Conservation (phyloP, 2,329 filamentous ascomycete species). For the Aspergillus sp. region DNA sequence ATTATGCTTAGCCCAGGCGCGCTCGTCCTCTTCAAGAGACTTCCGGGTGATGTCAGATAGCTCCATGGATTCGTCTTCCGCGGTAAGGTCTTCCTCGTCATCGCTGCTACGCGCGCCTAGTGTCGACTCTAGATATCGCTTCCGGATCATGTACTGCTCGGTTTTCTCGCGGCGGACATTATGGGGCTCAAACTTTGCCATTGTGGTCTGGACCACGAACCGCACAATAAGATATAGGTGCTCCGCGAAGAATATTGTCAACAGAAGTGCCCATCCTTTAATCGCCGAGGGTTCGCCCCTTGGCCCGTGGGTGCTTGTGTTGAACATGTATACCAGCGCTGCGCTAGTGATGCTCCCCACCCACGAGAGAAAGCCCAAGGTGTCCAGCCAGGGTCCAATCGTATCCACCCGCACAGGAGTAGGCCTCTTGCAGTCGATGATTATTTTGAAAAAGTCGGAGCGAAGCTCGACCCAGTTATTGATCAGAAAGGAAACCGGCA, state of each 20-base stretch:
- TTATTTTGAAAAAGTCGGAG: conserved; percentile 94
- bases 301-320: conserved; percentile 57
- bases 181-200: conserved; percentile 80
- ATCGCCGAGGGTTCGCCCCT: conserved; percentile 58
- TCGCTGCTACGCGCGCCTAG: conserved; percentile 22
- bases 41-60: conserved; percentile 34
- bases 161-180: conserved; percentile 81
- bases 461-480: conserved; percentile 98
- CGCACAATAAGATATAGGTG: conserved; percentile 84
- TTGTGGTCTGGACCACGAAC: conserved; percentile 67
- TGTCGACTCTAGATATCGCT: conserved; percentile 65
- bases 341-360: conserved; percentile 85
- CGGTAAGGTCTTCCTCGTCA: conserved; percentile 20
- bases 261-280: conserved; percentile 74
- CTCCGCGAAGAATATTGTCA: conserved; percentile 82
- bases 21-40: conserved; percentile 45
- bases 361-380: conserved; percentile 88
- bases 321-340: conserved; percentile 87
- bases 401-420: conserved; percentile 88
- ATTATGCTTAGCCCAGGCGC: conserved; percentile 33
- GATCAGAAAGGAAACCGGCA: conserved; percentile 81
- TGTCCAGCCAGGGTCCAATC: conserved; percentile 92
- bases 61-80: conserved; percentile 16
- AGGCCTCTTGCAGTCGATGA: conserved; percentile 82
- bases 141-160: conserved; percentile 78